Percentiles rank a stretch among this genome's conserved stretches.
These are phyloP conservation scores for Theileria sp. DNA, from an alignment of 169 alveolate species.

Conservation along the genomic window DNA sequence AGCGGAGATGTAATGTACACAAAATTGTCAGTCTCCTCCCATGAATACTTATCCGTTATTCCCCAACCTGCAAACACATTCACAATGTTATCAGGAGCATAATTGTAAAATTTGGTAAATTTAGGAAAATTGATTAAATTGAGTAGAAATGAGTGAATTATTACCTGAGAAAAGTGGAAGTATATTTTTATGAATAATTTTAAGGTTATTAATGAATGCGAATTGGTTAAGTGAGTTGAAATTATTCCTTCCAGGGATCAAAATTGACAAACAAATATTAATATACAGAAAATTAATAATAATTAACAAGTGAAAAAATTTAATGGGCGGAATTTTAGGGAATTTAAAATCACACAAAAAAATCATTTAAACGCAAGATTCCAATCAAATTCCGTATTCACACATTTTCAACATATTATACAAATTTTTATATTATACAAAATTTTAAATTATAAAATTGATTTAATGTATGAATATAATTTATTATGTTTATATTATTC, in stretches of 20 bases:
- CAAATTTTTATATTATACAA: background rate
- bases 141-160: background rate
- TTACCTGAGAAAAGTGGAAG: too few relatives aligned
- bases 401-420: background rate
- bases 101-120: background rate
- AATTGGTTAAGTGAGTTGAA: background rate
- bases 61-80: constrained; percentile 66
- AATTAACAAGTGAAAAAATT: background rate
- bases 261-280: background rate
- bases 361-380: background rate
- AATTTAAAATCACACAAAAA: background rate
- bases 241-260: background rate
- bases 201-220: too few relatives aligned
- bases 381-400: too few relatives aligned
- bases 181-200: too few relatives aligned
- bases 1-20: constrained; percentile 23
- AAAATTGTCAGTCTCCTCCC: constrained; percentile 42
- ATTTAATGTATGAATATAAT: background rate
- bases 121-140: background rate
- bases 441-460: background rate
- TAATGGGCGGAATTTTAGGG: background rate
- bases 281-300: background rate
- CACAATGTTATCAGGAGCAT: too few relatives aligned
- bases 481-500: background rate
- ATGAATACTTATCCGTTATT: constrained; percentile 43